A percentile compares a stretch with the other conserved stretches of the same genome.
phyloP scores from a whole-genome alignment of 371 early-diverging fungal species.

The Parasitella parasitica region DNA sequence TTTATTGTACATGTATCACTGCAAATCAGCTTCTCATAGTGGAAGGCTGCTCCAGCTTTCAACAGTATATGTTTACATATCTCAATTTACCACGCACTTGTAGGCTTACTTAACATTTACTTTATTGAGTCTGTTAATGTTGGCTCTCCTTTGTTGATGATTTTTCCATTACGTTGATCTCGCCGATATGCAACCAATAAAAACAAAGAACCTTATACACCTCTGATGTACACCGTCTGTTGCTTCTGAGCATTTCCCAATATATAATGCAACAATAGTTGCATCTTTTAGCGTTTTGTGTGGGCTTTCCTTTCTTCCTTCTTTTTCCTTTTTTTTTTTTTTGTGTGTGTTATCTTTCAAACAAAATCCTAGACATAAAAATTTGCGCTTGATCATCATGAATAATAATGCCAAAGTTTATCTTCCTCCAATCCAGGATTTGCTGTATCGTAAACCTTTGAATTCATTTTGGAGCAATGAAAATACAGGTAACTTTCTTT shows the following conservation, averaged over 20 bases:
- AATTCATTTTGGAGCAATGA: background rate
- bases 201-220: background rate
- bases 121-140: too few species aligned
- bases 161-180: background rate
- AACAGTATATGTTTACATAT: too few species aligned
- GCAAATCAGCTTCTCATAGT: too few species aligned
- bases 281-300: background rate
- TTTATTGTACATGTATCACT: too few species aligned
- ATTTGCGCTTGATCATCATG: background rate
- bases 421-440: conserved; percentile 17
- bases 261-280: background rate
- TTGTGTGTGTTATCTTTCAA: background rate
- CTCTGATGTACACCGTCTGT: background rate
- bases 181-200: background rate
- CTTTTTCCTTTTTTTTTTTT: background rate
- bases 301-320: background rate
- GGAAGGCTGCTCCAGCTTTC: too few species aligned
- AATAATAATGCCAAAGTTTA: background rate
- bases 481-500: background rate
- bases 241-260: background rate
- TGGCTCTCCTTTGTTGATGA: background rate
- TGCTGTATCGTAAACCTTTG: background rate
- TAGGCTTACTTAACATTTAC: too few species aligned
- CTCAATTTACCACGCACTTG: too few species aligned
- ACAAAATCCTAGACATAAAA: background rate